Percentiles rank a stretch among this genome's conserved stretches.
phyloP scores from a whole-genome alignment of 371 early-diverging fungal genomes.

The Mucor plumbeus region DNA sequence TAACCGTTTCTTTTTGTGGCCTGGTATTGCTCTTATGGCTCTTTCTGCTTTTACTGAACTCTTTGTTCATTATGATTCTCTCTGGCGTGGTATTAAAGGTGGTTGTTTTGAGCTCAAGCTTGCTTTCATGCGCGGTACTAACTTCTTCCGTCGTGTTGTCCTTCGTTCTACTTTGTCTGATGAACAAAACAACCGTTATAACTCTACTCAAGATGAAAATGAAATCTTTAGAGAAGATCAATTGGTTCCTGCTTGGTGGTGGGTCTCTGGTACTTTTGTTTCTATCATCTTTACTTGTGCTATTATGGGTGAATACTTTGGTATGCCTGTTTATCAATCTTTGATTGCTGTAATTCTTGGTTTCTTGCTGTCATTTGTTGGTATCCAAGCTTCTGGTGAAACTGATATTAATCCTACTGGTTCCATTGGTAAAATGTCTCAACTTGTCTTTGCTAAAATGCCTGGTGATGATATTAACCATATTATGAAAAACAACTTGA shows the following conservation, averaged over 20 bases:
- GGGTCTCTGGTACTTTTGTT: conserved; percentile 60
- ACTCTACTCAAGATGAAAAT: conserved; percentile 25
- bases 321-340: conserved; percentile 59
- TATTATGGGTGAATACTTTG: conserved; percentile 61
- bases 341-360: conserved; percentile 70
- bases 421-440: conserved; percentile 66
- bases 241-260: conserved; percentile 67
- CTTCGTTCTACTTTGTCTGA: conserved; percentile 15
- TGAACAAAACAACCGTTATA: background rate
- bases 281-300: conserved; percentile 65
- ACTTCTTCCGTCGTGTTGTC: conserved; percentile 14
- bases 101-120: conserved; percentile 32
- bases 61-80: conserved; percentile 54
- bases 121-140: background rate
- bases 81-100: conserved; percentile 62
- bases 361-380: conserved; percentile 74
- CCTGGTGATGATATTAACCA: conserved; percentile 42
- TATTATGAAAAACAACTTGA: conserved; percentile 60
- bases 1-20: conserved; percentile 70
- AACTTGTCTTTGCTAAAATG: conserved; percentile 63
- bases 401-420: conserved; percentile 74
- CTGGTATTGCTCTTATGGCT: conserved; percentile 79
- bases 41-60: conserved; percentile 68
- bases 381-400: conserved; percentile 70
- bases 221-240: conserved; percentile 41